These are phyloP conservation scores for Phytopythium aichiense DNA, from an alignment of 352 stramenopile genomes.

Conservation along the genomic window DNA sequence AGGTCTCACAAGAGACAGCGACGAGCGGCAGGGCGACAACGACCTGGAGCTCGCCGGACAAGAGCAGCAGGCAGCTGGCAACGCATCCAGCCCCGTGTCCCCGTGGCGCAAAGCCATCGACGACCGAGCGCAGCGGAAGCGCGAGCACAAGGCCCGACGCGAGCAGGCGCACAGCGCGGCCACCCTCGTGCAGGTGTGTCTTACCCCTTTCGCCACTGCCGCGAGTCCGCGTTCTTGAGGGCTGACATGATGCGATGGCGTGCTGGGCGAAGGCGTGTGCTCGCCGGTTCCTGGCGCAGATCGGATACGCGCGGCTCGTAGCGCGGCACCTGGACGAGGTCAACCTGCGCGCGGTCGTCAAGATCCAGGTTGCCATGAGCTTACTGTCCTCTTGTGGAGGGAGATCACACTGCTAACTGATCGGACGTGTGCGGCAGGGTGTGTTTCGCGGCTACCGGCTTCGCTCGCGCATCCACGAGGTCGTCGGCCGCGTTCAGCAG, in stretches of 20 bases:
- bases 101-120: constrained; percentile 51
- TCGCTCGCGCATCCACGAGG: constrained; percentile 31
- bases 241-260: background rate
- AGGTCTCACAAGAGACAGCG: background rate
- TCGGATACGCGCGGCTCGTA: constrained; percentile 34
- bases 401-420: background rate
- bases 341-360: constrained; percentile 30
- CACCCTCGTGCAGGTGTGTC: constrained; percentile 37
- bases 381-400: background rate
- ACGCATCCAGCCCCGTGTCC: background rate
- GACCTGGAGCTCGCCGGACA: background rate
- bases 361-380: constrained; percentile 36
- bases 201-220: background rate
- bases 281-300: constrained; percentile 46
- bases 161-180: constrained; percentile 38
- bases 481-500: constrained; percentile 36
- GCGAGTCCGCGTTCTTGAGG: background rate
- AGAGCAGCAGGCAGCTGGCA: background rate
- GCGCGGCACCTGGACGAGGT: constrained; percentile 39
- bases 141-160: constrained; percentile 26
- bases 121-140: constrained; percentile 38
- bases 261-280: constrained; percentile 22
- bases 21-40: background rate
- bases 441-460: constrained; percentile 40
- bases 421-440: constrained; percentile 16